These are phyloP conservation scores for Rhododendron mucronatum DNA, from an alignment of 148 eudicot genomes.

Conservation along the genomic window DNA sequence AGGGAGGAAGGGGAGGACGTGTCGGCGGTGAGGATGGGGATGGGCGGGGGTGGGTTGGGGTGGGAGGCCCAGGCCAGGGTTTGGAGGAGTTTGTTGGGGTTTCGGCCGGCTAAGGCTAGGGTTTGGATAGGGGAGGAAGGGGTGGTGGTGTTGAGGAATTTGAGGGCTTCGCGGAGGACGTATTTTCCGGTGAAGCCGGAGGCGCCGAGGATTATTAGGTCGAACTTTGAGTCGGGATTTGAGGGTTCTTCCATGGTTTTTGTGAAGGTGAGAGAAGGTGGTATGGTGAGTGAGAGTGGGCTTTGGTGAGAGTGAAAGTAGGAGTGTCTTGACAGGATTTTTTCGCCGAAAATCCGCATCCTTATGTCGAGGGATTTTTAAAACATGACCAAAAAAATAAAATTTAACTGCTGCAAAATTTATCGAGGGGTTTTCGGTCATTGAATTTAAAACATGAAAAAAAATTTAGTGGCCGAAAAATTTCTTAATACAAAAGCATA, in stretches of 20 bases:
- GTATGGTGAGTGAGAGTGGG: not conserved
- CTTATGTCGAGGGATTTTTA: no score
- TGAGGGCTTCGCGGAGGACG: slow-evolving; percentile 71
- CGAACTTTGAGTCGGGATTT: slow-evolving; percentile 23
- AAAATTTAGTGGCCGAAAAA: no score
- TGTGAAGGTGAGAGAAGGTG: not conserved
- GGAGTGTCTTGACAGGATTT: not conserved
- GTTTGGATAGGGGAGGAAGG: slow-evolving; percentile 49
- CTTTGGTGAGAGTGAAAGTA: not conserved
- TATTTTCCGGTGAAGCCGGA: slow-evolving; percentile 92
- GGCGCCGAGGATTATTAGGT: slow-evolving; percentile 71
- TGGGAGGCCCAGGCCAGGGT: slow-evolving; percentile 65
- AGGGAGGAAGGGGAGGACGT: slow-evolving; percentile 48
- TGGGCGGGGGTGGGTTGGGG: slow-evolving; percentile 34
- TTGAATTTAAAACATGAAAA: no score
- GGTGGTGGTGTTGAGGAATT: slow-evolving; percentile 39
- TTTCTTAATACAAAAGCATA: no score
- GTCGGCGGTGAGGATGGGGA: slow-evolving; percentile 59
- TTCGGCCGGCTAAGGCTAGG: slow-evolving; percentile 78
- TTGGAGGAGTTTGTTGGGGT: slow-evolving; percentile 32
- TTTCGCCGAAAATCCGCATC: no score
- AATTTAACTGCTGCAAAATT: no score
- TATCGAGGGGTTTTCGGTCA: no score
- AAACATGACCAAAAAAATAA: no score
- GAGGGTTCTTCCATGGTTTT: not conserved